Evolutionary conservation across 1,139 yeast genomes (phyloP), one percentile per base, ranked within the genome.

Genomic region (Zygoascus hellenicus): DNA sequence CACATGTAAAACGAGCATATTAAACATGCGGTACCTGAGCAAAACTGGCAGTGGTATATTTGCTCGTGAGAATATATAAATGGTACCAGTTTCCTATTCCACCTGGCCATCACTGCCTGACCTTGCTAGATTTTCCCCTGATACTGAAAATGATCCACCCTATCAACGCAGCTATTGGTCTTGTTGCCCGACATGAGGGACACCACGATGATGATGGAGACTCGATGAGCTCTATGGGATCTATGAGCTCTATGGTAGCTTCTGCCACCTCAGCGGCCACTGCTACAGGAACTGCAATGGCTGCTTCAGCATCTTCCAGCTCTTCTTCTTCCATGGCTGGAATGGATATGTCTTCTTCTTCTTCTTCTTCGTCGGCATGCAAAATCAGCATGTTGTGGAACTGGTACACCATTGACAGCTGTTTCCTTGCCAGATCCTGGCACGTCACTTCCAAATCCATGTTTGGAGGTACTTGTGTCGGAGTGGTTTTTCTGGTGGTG

Each of bases 401-500:
- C 58, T 76, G 80, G 80, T 62, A 72, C 51, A 80, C 85, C 0
- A 70, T 81, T 31, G 81, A 81, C 55, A 63, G 81, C 1, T 81
- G 88, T 58, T 81, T 82, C 56, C 68, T 82, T 50, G 72, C 85
- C n/a, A 66, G 64, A 41, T 65, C 80, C 17, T 82, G 89, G 89
- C 85, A 80, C 52, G 77, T 79, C 35, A 70, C 64, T n/a, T 66
- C 80, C 1, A 66, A 65, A 42, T 82, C 81, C 2, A 78, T 72
- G 65, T 81, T 82, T 68, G 88, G 85, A 3, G 88, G 87, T 7
- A 72, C 85, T 0, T 82, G 88, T 63, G 69, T 82, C 34, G 88
- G 87, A 10, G 77, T 80, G 3, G 76, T 81, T 58, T 66, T 75
- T 36, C 64, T 83, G 54, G 81, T 78, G 3, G 62, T 81, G 41